phyloP scores from a whole-genome alignment of 495 filamentous ascomycete species.

The Rusavskia elegans region DNA sequence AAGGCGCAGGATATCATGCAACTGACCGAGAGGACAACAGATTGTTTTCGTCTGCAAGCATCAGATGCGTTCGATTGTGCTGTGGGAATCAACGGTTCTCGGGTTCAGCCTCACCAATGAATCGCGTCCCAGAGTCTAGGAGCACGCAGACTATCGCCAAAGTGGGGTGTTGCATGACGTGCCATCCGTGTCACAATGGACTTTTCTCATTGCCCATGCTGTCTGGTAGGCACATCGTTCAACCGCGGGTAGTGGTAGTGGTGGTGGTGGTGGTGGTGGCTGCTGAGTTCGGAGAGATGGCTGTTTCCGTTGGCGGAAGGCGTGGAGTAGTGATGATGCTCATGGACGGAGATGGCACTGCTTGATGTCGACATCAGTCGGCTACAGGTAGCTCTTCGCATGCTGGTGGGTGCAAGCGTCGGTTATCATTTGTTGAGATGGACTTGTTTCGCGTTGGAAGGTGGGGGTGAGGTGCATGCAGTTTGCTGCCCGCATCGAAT shows the following conservation, averaged over 20 bases:
- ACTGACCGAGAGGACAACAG: not conserved
- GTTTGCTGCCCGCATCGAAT: not conserved
- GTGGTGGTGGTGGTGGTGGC: too few species aligned
- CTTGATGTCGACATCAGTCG: not conserved
- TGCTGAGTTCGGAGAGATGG: too few species aligned
- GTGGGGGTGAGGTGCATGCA: conserved; percentile 2
- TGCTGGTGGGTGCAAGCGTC: not conserved
- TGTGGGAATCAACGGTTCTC: not conserved
- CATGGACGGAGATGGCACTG: too few species aligned
- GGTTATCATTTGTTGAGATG: not conserved
- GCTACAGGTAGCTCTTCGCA: not conserved
- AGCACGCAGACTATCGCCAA: not conserved
- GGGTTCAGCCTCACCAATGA: not conserved
- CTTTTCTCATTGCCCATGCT: not conserved
- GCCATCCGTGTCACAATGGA: not conserved
- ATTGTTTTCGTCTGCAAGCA: not conserved
- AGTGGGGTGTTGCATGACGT: not conserved
- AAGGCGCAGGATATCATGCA: not conserved
- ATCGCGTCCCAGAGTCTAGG: not conserved
- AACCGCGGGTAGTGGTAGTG: too few species aligned
- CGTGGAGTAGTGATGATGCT: too few species aligned
- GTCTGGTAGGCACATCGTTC: too few species aligned
- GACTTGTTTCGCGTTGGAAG: not conserved
- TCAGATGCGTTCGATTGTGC: not conserved
- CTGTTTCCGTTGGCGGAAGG: not conserved